Conservation (phyloP, 2,329 filamentous ascomycete species). For the Fusarium musae region DNA sequence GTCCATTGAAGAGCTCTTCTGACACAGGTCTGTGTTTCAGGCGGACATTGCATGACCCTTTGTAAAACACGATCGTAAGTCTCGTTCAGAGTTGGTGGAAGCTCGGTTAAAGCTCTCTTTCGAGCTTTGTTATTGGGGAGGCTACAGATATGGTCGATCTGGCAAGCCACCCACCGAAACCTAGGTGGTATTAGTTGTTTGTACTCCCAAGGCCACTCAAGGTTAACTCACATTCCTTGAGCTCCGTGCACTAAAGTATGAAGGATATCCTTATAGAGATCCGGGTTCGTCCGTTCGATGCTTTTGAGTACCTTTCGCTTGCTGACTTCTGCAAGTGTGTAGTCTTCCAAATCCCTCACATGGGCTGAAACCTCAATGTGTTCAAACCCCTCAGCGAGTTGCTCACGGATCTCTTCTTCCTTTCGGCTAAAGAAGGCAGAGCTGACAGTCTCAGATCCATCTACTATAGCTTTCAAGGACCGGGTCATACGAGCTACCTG, state of each 20-base stretch:
- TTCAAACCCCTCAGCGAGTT: neutral
- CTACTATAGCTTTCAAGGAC: neutral
- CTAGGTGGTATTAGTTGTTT: neutral
- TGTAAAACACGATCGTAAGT: slow-evolving; percentile 14
- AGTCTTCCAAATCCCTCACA: slow-evolving; percentile 1
- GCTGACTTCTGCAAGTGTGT: slow-evolving; percentile 2
- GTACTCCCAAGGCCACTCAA: fast-evolving
- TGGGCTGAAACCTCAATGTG: slow-evolving; percentile 19
- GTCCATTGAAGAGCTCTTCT: neutral
- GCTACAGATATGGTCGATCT: neutral
- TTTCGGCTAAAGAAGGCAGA: slow-evolving; percentile 8
- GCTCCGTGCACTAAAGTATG: neutral
- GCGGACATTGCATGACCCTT: neutral
- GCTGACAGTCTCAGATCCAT: neutral
- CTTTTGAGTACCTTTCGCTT: neutral
- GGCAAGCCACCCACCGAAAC: slow-evolving; percentile 14
- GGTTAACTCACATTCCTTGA: neutral
- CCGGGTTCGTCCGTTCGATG: neutral
- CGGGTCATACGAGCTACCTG: neutral
- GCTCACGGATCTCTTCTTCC: slow-evolving; percentile 1
- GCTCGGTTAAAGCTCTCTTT: neutral
- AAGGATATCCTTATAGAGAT: slow-evolving; percentile 1
- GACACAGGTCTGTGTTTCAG: neutral
- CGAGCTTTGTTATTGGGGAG: neutral
- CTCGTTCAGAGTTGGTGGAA: slow-evolving; percentile 4